Conservation (phyloP, 768 basidiomycete species). For the Amanita exitialis region DNA sequence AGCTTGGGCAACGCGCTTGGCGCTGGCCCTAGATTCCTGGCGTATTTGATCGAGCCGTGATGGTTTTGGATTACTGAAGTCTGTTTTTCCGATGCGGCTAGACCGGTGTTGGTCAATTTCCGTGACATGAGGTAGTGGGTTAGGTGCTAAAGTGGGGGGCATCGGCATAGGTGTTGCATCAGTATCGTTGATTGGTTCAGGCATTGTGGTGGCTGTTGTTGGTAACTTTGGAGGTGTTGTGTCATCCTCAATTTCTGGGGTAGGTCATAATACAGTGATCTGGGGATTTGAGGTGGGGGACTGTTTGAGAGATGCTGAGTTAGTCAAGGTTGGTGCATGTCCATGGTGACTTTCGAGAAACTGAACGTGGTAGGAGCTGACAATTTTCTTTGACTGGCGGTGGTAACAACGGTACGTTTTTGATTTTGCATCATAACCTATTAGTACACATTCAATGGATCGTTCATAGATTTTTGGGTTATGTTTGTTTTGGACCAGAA, state of each 20-base stretch:
- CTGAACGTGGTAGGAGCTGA: slow-evolving; percentile 16
- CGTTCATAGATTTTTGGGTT: slow-evolving; percentile 18
- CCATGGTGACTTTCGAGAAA: slow-evolving; percentile 17
- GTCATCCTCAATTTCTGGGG: no score
- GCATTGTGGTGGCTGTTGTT: no score
- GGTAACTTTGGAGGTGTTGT: no score
- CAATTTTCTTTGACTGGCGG: slow-evolving; percentile 8
- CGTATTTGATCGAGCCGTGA: background rate
- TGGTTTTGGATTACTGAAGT: slow-evolving; percentile 3
- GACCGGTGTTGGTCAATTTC: no score
- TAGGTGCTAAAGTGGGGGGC: no score
- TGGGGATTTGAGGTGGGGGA: no score
- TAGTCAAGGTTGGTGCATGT: no score
- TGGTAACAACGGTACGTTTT: slow-evolving; percentile 26
- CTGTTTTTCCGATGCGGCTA: background rate
- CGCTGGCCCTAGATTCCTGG: background rate
- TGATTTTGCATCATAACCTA: slow-evolving; percentile 23
- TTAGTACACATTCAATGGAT: slow-evolving; percentile 23
- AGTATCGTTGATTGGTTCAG: no score
- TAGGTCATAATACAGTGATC: no score
- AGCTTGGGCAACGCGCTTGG: background rate
- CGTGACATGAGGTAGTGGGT: no score
- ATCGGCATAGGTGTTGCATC: no score
- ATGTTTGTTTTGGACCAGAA: slow-evolving; percentile 13
- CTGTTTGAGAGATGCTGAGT: no score